Base-by-base conservation (phyloP, 345 rosid species). In the Euclidium syriacum region DNA sequence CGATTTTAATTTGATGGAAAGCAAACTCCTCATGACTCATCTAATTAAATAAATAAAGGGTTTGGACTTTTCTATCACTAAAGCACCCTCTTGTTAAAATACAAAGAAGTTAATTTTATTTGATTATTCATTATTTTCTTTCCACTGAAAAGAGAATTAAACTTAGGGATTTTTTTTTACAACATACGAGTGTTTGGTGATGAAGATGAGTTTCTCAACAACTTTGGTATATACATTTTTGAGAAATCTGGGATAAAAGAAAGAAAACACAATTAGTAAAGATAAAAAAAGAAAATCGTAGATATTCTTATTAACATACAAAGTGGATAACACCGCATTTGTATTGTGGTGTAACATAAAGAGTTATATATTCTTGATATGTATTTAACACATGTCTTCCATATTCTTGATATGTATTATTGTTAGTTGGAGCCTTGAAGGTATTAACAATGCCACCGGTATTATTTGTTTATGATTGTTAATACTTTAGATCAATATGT, bases 1-100 rank as follows among this genome's bases (percentile, higher is more conserved):
- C 33, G 26, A 60, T 52, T 43, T 52, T 5, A 36, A 14, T 69
- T 60, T 60, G 23, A 25, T 69, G 62, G 16, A 43, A 61, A 69
- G 73, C 73, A 52, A 56, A 43, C 34, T 34, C 42, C 42, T 8
- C 46, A 60, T 61, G 61, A 61, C 42, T 51, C 40, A 59, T 33
- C 36, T 49, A 11, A 40, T 42, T 38, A 18, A 19, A 11, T 30
- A 12, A 60, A 16, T 2, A 46, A 24, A 34, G 46, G 22, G 30
- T 59, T 54, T 33, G 18, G n/a, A 40, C 9, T 51, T 29, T 29
- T 40, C 32, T 38, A 15, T 9, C 19, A 25, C 50, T 8, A 62
- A 47, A 62, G 18, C 26, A 18, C 67, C 54, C 8, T 19, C 10
- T 1, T 11, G 10, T 61, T 32, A 60, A 43, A 60, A 60, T 58